Percentiles rank a stretch among this genome's conserved stretches.
These are phyloP conservation scores for Rhizopus microsporus DNA, from an alignment of 371 early-diverging fungal genomes.

Conservation along the genomic window DNA sequence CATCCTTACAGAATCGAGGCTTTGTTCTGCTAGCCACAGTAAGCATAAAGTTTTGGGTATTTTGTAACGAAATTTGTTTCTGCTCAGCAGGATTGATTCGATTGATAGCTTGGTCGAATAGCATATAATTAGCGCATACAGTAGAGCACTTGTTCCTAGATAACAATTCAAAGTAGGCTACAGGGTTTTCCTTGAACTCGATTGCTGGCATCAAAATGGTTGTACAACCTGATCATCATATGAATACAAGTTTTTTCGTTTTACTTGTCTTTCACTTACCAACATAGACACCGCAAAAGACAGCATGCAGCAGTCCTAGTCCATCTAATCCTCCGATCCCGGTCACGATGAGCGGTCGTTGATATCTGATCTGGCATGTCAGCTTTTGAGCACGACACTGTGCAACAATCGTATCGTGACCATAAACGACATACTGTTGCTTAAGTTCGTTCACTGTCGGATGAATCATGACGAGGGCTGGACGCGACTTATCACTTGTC, in stretches of 20 bases:
- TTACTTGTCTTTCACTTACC: conserved; percentile 31
- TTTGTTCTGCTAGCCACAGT: conserved; percentile 72
- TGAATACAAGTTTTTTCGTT: not conserved
- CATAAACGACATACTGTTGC: conserved; percentile 57
- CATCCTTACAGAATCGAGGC: conserved; percentile 47
- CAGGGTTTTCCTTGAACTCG: conserved; percentile 58
- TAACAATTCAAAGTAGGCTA: conserved; percentile 64
- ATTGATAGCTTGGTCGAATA: conserved; percentile 72
- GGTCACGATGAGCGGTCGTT: conserved; percentile 59
- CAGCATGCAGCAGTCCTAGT: conserved; percentile 72
- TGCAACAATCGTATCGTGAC: conserved; percentile 66
- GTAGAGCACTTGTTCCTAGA: conserved; percentile 61
- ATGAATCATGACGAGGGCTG: conserved; percentile 56
- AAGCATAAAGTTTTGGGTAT: conserved; percentile 68
- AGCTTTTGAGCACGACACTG: conserved; percentile 77
- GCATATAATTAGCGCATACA: conserved; percentile 61
- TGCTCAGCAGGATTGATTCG: conserved; percentile 35
- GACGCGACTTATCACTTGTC: conserved; percentile 25
- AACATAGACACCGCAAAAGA: conserved; percentile 72
- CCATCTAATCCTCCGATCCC: conserved; percentile 68
- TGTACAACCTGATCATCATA: conserved; percentile 39
- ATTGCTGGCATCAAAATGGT: conserved; percentile 58
- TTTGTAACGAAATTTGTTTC: conserved; percentile 53
- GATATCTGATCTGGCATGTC: conserved; percentile 67
- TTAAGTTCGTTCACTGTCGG: conserved; percentile 34